Percentiles rank a stretch among this genome's conserved stretches.
phyloP scores from a whole-genome alignment of 306 rosid genomes.

The Cyamopsis tetragonoloba region DNA sequence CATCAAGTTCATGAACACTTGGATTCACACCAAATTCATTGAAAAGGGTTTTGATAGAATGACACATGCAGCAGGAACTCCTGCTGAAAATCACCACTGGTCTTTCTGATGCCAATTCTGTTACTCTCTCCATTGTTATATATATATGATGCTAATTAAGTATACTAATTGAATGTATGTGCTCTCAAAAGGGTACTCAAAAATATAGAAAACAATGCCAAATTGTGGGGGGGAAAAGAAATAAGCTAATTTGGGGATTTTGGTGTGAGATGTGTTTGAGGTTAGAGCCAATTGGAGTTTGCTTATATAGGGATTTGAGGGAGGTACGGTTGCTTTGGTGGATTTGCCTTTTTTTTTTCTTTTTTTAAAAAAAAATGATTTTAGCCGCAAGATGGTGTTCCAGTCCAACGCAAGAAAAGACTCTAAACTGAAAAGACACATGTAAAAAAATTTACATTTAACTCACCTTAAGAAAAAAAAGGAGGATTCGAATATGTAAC shows the following conservation, averaged over 20 bases:
- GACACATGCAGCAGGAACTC: slow-evolving; percentile 79
- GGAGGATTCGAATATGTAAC: no score
- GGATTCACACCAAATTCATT: slow-evolving; percentile 82
- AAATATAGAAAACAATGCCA: slow-evolving; percentile 22
- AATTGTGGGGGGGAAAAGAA: slow-evolving; percentile 2
- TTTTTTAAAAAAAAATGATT: no score
- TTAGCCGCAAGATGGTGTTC: no score
- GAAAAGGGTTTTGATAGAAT: slow-evolving; percentile 73
- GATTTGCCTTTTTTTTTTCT: no score
- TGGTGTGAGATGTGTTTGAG: slow-evolving; percentile 31
- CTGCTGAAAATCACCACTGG: slow-evolving; percentile 93
- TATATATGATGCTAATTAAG: not conserved
- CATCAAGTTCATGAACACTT: slow-evolving; percentile 75
- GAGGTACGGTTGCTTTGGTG: not conserved
- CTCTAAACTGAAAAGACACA: no score
- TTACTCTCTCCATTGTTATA: slow-evolving; percentile 83
- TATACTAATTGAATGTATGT: not conserved
- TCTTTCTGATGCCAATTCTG: slow-evolving; percentile 67
- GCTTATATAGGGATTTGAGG: slow-evolving; percentile 51
- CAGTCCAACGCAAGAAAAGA: no score
- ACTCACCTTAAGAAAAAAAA: no score
- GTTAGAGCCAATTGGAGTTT: slow-evolving; percentile 14
- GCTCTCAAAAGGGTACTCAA: not conserved
- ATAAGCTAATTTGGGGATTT: slow-evolving; percentile 10
- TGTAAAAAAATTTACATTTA: no score